Base-by-base conservation (phyloP, 768 basidiomycete species). In the Mycena vulgaris region DNA sequence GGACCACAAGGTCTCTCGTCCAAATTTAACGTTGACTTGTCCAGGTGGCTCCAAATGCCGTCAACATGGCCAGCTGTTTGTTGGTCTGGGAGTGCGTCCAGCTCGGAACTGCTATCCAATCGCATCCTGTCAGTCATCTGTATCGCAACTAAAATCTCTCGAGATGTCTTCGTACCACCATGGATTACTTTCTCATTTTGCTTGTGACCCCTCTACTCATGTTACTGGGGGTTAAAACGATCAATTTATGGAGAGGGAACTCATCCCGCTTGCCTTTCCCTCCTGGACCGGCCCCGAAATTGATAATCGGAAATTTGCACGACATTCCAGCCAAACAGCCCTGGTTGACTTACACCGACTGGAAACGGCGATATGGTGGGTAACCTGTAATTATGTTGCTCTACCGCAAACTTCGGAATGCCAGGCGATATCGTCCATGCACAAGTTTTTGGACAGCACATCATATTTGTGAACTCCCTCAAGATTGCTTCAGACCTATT, bases 391-490 rank as follows among this genome's bases (percentile, higher is more conserved):
- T n/a, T 14, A n/a, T 37, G 8, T 3, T 47, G 19, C 0, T 7
- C n/a, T n/a, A n/a, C n/a, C n/a, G n/a, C n/a, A n/a, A n/a, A n/a
- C n/a, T n/a, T n/a, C n/a, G n/a, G n/a, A n/a, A n/a, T n/a, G n/a
- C n/a, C n/a, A 61, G 76, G 77, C 11, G 69, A 72, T 35, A 65
- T 80, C 11, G 37, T 80, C 16, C 75, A 78, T 55, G 62, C 75
- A 9, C 63, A 62, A 25, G 69, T 69, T 2, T 66, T 77, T 28
- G 78, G 78, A 7, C 66, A 73, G 31, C 78, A 78, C 40, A 70
- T 75, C n/a, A 66, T 82, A 33, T 66, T 81, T 33, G 70, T 81
- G 25, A 80, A 79, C 64, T 71, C 74, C 4, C 30, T 73, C 25
- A 68, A 81, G 45, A 75, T 75, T 28, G 76, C 77, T 3, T 25